A percentile compares a stretch with the other conserved stretches of the same genome.
These are phyloP conservation scores for Fusarium albosuccineum DNA, from an alignment of 2,329 filamentous ascomycete species.

Conservation along the genomic window DNA sequence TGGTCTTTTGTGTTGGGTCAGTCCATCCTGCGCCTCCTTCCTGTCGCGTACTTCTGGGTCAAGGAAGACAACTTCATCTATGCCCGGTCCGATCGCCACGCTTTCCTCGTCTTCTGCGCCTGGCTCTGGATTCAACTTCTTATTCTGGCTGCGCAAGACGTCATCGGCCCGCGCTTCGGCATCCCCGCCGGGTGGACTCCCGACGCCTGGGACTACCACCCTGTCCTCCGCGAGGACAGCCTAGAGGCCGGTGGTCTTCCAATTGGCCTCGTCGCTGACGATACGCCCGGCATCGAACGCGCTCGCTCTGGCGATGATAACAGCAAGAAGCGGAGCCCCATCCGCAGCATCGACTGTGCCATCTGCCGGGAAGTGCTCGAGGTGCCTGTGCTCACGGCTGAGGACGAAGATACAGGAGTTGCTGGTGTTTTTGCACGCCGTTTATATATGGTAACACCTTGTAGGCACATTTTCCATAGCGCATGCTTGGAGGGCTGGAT, in stretches of 20 bases:
- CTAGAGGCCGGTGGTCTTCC: slow-evolving; percentile 84
- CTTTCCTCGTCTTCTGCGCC: slow-evolving; percentile 70
- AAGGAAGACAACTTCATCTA: slow-evolving; percentile 85
- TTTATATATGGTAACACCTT: slow-evolving; percentile 97
- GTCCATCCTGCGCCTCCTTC: slow-evolving; percentile 80
- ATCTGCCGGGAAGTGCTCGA: slow-evolving; percentile 95
- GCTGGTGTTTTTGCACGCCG: slow-evolving; percentile 81
- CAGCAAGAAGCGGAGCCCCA: slow-evolving; percentile 49
- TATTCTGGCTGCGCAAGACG: slow-evolving; percentile 82
- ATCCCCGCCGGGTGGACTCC: slow-evolving; percentile 76
- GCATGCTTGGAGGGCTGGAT: slow-evolving; percentile 96
- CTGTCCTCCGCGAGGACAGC: slow-evolving; percentile 84
- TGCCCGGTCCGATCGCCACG: slow-evolving; percentile 74
- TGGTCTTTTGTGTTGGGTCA: slow-evolving; percentile 94
- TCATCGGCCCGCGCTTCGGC: slow-evolving; percentile 90
- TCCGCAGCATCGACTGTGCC: slow-evolving; percentile 83
- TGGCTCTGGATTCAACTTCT: slow-evolving; percentile 93
- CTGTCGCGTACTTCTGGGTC: slow-evolving; percentile 88
- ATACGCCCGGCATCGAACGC: slow-evolving; percentile 43
- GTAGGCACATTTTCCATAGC: slow-evolving; percentile 95
- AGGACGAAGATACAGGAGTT: slow-evolving; percentile 67
- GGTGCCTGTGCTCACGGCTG: slow-evolving; percentile 80
- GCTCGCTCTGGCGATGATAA: slow-evolving; percentile 52
- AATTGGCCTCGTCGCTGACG: slow-evolving; percentile 71
- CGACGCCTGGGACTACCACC: slow-evolving; percentile 96